Evolutionary conservation across 2,329 filamentous ascomycete genomes (phyloP), one percentile per base, ranked within the genome.

Genomic region (Colletotrichum sublineola): DNA sequence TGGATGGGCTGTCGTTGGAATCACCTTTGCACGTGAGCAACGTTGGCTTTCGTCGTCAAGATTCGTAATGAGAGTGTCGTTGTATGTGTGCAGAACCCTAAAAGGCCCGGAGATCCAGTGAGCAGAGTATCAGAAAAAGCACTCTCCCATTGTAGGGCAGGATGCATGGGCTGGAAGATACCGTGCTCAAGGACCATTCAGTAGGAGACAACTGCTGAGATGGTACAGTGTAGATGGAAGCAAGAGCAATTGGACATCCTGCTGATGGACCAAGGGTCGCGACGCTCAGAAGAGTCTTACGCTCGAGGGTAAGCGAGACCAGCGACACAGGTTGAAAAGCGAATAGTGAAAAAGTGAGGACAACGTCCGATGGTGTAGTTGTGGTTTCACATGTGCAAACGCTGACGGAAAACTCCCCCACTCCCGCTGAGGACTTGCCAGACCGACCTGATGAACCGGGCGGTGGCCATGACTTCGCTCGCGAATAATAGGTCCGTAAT

Each of bases 401-500:
- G 33, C 53, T 70, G 62, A 50, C 46, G 38, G 62, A 44, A 38
- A 48, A n/a, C 50, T 52, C 61, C 67, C 55, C 63, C 55, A 61
- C 55, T 46, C 18, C 46, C 38, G 38, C 33, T 5, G 44, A 40
- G 55, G 62, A 6, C 52, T 24, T 9, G 36, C 12, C 53, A 53
- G 14, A 60, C 46, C 55, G 38, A 60, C 53, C 44, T 40, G 46
- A 20, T 31, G 55, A 61, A 44, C 24, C 31, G n/a, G 20, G 31
- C 12, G 44, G 20, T 18, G 29, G n/a, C 29, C 29, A 18, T 18
- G 44, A n/a, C 46, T 40, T 57, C 29, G n/a, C 31, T 55, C 29
- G 52, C 18, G 24, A n/a, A 20, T 12, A 12, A n/a, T 15, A 42
- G 12, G 14, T 36, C 20, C 18, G 52, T 36, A 12, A 58, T 40